Conservation (phyloP, 306 rosid genomes). For the Acacia melanoxylon region DNA sequence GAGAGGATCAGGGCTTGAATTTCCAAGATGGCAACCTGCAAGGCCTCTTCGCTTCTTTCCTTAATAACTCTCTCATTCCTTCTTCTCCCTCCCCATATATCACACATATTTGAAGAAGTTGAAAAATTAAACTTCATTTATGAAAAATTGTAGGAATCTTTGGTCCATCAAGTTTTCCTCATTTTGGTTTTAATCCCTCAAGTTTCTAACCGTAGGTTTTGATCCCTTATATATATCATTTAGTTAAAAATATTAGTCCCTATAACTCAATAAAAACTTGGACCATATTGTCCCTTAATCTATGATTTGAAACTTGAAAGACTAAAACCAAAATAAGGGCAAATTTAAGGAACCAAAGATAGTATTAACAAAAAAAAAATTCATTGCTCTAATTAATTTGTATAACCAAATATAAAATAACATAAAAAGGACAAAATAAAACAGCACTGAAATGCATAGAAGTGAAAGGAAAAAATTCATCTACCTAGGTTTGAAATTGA, state of each 20-base stretch:
- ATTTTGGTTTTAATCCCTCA: no score
- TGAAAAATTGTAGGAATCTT: not conserved
- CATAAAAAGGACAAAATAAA: not conserved
- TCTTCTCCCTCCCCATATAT: constrained; percentile 15
- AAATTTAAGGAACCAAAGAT: no score
- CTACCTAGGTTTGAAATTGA: not conserved
- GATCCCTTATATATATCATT: no score
- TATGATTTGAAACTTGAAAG: no score
- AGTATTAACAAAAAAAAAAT: no score
- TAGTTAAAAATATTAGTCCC: no score
- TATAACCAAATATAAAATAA: not conserved
- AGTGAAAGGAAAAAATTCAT: not conserved
- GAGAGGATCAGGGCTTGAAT: constrained; percentile 47
- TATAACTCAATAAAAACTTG: no score
- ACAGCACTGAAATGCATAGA: not conserved
- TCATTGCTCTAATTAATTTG: not conserved
- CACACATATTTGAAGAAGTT: no score
- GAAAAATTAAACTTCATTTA: not conserved
- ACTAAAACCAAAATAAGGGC: no score
- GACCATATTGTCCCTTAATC: no score
- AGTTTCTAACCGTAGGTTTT: no score
- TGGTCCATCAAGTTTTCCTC: no score
- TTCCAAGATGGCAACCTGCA: constrained; percentile 64
- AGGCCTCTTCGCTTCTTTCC: constrained; percentile 53
- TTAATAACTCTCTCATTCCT: constrained; percentile 41